Evolutionary conservation across 1,139 yeast species (phyloP).

Genomic region (Protomyces macrosporus): DNA sequence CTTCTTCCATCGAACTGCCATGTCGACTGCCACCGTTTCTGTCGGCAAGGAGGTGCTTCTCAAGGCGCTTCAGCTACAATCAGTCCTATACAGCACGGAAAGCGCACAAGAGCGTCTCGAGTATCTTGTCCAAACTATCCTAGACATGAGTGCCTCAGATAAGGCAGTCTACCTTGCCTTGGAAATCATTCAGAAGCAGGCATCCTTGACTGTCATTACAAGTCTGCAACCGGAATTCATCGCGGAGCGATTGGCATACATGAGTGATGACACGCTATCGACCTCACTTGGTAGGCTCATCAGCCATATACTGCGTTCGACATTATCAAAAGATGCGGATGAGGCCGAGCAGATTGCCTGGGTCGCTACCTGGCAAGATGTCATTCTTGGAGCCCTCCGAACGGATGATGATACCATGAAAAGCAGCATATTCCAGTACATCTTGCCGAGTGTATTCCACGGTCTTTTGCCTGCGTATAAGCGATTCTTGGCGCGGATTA

Average conservation of each 20-base stretch:
- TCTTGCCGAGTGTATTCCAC: conserved; percentile 10
- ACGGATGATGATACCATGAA: neutral
- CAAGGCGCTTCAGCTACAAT: conserved; percentile 11
- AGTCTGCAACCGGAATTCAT: conserved; percentile 10
- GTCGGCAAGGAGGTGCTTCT: conserved; percentile 16
- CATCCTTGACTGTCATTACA: conserved; percentile 2
- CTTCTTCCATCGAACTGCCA: conserved; percentile 18
- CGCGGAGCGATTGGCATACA: conserved; percentile 1
- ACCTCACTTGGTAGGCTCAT: conserved; percentile 19
- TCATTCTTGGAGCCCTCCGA: neutral
- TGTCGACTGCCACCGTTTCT: conserved; percentile 10
- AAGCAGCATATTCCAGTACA: neutral
- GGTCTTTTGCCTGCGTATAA: neutral
- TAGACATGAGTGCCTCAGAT: conserved; percentile 9
- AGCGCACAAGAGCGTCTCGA: neutral
- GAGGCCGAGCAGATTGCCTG: conserved; percentile 4
- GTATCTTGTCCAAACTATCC: neutral
- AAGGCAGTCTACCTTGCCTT: conserved; percentile 20
- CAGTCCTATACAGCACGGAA: neutral
- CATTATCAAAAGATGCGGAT: neutral
- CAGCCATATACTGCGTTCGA: conserved; percentile 1
- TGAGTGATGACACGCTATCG: conserved; percentile 13
- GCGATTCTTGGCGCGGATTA: neutral
- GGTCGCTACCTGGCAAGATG: conserved; percentile 7
- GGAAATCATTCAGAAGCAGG: conserved; percentile 15